Conservation (phyloP, 2,329 filamentous ascomycete genomes). For the Calonectria leucothoes region DNA sequence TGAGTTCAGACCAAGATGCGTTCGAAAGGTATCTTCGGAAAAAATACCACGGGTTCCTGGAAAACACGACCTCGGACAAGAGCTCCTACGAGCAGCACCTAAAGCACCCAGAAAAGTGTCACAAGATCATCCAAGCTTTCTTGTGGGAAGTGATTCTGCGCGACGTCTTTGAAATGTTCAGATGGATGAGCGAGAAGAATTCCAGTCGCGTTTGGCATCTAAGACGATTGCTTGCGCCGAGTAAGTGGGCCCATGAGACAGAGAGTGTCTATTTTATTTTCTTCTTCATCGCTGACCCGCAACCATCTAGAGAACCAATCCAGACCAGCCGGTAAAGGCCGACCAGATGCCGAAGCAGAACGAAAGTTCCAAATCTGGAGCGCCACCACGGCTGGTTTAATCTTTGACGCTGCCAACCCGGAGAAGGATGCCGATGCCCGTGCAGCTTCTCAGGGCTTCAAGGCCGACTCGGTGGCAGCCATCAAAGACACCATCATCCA, state of each 20-base stretch:
- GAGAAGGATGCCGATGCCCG: background rate
- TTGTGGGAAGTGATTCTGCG: background rate
- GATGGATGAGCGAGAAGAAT: background rate
- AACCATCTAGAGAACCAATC: background rate
- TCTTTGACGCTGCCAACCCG: background rate
- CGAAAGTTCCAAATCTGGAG: conserved; percentile 18
- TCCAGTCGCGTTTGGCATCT: background rate
- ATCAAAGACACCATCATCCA: background rate
- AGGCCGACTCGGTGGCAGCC: background rate
- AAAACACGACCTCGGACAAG: background rate
- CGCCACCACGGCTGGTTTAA: background rate
- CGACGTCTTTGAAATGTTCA: background rate
- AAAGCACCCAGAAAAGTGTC: background rate
- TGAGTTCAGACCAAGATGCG: background rate
- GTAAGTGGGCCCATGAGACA: background rate
- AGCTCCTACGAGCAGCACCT: background rate
- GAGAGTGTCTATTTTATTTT: background rate
- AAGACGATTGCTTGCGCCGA: background rate
- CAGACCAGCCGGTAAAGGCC: background rate
- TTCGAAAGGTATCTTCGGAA: background rate
- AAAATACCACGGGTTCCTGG: background rate
- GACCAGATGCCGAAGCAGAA: conserved; percentile 10
- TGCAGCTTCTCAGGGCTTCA: background rate
- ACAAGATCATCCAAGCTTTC: conserved; percentile 8
- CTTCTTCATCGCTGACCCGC: background rate